Evolutionary conservation across 208 protist species (phyloP).

Genomic region (Herpetomonas samuelpessoai): DNA sequence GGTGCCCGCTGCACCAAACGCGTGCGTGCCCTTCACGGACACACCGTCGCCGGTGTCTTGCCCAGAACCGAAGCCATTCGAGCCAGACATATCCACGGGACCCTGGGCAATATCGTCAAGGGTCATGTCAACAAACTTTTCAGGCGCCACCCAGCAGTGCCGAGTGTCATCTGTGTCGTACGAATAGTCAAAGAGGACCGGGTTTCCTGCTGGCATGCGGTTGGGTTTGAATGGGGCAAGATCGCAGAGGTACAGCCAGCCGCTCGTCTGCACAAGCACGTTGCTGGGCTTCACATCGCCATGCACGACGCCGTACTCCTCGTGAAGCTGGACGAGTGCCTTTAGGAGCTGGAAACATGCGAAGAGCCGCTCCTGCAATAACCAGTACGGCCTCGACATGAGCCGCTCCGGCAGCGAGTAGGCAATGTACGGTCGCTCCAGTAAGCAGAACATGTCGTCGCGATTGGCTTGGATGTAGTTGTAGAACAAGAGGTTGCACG

Average conservation of each 20-base stretch:
- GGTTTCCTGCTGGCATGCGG: slow-evolving; percentile 59
- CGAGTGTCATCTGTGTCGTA: slow-evolving; percentile 86
- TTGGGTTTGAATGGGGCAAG: slow-evolving; percentile 86
- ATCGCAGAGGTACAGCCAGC: slow-evolving; percentile 80
- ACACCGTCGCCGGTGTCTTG: neutral
- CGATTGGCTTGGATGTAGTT: slow-evolving; percentile 21
- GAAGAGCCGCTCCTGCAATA: slow-evolving; percentile 43
- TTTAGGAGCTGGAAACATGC: slow-evolving; percentile 67
- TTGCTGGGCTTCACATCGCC: slow-evolving; percentile 91
- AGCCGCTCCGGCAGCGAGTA: slow-evolving; percentile 79
- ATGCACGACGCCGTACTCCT: slow-evolving; percentile 70
- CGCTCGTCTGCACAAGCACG: slow-evolving; percentile 64
- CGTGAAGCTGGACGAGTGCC: slow-evolving; percentile 71
- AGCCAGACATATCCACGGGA: neutral
- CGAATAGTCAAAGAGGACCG: slow-evolving; percentile 81
- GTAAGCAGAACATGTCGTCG: slow-evolving; percentile 45
- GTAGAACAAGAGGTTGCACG: slow-evolving; percentile 37
- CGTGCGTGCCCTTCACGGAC: too few species aligned
- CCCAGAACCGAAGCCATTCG: neutral
- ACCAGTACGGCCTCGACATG: slow-evolving; percentile 55
- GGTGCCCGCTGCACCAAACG: neutral
- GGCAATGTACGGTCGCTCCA: slow-evolving; percentile 72
- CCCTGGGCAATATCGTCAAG: neutral
- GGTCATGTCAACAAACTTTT: slow-evolving; percentile 67
- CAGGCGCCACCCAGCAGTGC: slow-evolving; percentile 79